Evolutionary conservation across 768 basidiomycete genomes (phyloP).

Genomic region (Russula lepida): DNA sequence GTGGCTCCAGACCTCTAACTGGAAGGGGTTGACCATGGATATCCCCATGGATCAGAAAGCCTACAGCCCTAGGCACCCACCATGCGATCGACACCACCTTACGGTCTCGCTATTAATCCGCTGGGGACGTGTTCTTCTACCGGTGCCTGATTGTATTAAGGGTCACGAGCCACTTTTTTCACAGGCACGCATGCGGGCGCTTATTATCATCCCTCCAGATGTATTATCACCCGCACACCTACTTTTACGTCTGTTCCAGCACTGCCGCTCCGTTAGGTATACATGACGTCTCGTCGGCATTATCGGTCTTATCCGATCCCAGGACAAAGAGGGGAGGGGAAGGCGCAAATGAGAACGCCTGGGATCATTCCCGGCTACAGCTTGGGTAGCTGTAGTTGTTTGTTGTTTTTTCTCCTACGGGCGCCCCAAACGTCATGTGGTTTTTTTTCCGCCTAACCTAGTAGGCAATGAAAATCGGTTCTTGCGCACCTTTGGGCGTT

Average conservation of each 20-base stretch:
- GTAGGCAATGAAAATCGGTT: not conserved
- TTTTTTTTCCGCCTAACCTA: not conserved
- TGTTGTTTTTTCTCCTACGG: not conserved
- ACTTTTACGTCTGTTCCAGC: not conserved
- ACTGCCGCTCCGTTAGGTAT: not conserved
- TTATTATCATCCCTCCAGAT: not conserved
- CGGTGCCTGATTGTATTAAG: not conserved
- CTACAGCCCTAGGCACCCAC: not conserved
- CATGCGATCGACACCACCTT: not conserved
- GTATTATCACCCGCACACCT: not conserved
- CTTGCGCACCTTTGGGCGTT: not conserved
- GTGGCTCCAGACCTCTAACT: not conserved
- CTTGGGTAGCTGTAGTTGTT: not conserved
- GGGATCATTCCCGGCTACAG: not conserved
- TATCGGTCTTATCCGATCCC: not conserved
- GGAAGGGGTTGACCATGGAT: not conserved
- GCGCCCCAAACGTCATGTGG: conserved; percentile 12
- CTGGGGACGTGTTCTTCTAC: not conserved
- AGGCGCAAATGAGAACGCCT: not conserved
- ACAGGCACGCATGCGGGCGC: not conserved
- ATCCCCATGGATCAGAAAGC: not conserved
- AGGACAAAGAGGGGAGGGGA: not conserved
- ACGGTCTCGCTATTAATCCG: not conserved
- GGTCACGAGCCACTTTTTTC: not conserved
- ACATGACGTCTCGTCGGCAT: not conserved